Evolutionary conservation across 306 rosid genomes (phyloP).

Genomic region (Carpinus fangiana): DNA sequence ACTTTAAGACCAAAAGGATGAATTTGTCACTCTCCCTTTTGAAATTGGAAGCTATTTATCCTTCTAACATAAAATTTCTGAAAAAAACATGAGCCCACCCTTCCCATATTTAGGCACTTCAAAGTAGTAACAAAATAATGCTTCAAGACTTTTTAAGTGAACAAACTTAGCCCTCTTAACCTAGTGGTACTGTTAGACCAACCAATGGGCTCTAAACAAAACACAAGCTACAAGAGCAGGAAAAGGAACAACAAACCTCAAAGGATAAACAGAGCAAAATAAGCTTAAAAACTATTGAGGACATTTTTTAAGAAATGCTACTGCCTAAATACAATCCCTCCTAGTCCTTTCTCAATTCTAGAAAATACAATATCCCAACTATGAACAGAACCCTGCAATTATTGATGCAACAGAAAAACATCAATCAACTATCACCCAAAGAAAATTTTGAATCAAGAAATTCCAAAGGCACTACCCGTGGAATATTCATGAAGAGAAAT

Average conservation of each 20-base stretch:
- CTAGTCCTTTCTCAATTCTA: slow-evolving; percentile 3
- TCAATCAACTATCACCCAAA: not conserved
- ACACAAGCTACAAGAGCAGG: too few species aligned
- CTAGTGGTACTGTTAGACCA: too few species aligned
- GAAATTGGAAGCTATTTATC: not conserved
- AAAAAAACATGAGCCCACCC: not conserved
- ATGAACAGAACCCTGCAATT: slow-evolving; percentile 39
- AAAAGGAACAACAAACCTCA: too few species aligned
- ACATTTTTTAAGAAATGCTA: too few species aligned
- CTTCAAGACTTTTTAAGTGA: too few species aligned
- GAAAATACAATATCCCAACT: slow-evolving; percentile 12
- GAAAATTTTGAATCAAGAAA: not conserved
- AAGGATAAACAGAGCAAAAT: too few species aligned
- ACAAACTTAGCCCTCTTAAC: too few species aligned
- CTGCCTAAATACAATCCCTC: not conserved
- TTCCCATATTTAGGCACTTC: not conserved
- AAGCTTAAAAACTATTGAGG: too few species aligned
- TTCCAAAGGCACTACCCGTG: not conserved
- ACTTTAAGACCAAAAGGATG: not conserved
- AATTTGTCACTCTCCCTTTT: not conserved
- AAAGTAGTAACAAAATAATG: too few species aligned
- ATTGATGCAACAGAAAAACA: slow-evolving; percentile 1
- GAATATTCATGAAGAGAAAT: not conserved
- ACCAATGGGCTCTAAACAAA: too few species aligned
- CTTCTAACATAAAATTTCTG: slow-evolving; percentile 2